Conservation (phyloP, 2,329 filamentous ascomycete genomes). For the Tolypocladium capitatum region DNA sequence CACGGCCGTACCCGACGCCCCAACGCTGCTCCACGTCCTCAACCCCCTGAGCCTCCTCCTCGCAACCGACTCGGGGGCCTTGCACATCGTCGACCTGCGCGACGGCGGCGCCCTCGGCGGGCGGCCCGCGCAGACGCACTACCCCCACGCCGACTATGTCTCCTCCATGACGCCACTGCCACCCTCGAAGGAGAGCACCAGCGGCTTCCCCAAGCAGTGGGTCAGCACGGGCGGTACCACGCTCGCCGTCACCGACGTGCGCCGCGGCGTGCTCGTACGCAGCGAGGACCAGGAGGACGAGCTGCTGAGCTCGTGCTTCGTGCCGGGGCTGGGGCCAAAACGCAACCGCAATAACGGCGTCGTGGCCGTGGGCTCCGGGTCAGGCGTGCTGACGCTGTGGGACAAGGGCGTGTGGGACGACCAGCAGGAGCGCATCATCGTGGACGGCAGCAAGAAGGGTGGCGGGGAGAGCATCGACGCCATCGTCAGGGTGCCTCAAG, state of each 20-base stretch:
- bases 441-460: conserved; percentile 43
- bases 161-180: conserved; percentile 78
- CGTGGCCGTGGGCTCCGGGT: conserved; percentile 60
- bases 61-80: conserved; percentile 75
- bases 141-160: conserved; percentile 85
- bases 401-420: conserved; percentile 93
- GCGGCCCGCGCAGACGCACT: conserved; percentile 65
- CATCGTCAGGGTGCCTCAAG: conserved; percentile 58
- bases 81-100: conserved; percentile 80
- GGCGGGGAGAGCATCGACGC: conserved; percentile 71
- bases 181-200: conserved; percentile 66
- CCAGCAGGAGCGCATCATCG: conserved; percentile 75
- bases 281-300: conserved; percentile 96
- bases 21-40: conserved; percentile 68
- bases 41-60: conserved; percentile 81
- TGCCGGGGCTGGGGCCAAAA: conserved; percentile 62
- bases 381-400: conserved; percentile 82
- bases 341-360: conserved; percentile 55
- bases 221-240: conserved; percentile 87
- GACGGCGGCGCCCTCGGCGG: conserved; percentile 39
- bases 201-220: conserved; percentile 88
- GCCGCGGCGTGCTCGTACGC: conserved; percentile 71
- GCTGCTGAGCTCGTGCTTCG: conserved; percentile 66
- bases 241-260: conserved; percentile 76
- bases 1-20: conserved; percentile 49